phyloP scores from a whole-genome alignment of 2,329 filamentous ascomycete species.

The Sarocladium kiliense region DNA sequence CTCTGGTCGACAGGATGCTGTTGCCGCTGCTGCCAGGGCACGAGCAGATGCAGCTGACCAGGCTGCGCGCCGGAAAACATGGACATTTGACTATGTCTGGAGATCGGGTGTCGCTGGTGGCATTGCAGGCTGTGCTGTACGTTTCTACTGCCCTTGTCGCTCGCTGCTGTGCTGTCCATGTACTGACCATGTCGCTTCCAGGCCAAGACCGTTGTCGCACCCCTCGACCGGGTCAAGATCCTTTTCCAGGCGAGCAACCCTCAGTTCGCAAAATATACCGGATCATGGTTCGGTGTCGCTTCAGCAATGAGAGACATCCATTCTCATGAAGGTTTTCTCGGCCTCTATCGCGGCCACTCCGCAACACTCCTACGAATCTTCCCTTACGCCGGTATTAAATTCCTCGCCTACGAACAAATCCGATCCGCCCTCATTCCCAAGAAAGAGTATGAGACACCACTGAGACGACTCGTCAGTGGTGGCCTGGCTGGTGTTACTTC shows the following conservation, averaged over 20 bases:
- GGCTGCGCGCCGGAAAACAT: conserved; percentile 40
- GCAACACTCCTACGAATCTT: conserved; percentile 93
- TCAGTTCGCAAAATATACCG: conserved; percentile 87
- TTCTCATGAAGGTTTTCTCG: conserved; percentile 62
- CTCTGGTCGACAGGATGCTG: conserved; percentile 14
- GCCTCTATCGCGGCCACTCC: conserved; percentile 89
- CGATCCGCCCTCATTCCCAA: conserved; percentile 70
- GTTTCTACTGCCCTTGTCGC: conserved; percentile 21
- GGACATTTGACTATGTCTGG: conserved; percentile 77
- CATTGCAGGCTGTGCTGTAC: conserved; percentile 83
- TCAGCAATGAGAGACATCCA: conserved; percentile 83
- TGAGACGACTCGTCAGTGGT: conserved; percentile 69
- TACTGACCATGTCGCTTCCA: conserved; percentile 28
- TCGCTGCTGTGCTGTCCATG: conserved; percentile 5
- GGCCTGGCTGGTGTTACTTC: conserved; percentile 78
- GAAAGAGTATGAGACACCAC: conserved; percentile 70
- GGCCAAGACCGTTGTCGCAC: conserved; percentile 94
- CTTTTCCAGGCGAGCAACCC: conserved; percentile 95
- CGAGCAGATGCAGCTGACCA: conserved; percentile 16
- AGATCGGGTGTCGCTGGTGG: conserved; percentile 84
- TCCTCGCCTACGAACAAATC: conserved; percentile 95
- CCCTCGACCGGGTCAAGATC: conserved; percentile 96
- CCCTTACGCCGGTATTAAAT: conserved; percentile 96
- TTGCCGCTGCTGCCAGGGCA: conserved; percentile 20
- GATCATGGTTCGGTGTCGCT: conserved; percentile 81